A percentile compares a stretch with the other conserved stretches of the same genome.
These are phyloP conservation scores for Pythium oligandrum DNA, from an alignment of 352 stramenopile genomes.

Conservation along the genomic window DNA sequence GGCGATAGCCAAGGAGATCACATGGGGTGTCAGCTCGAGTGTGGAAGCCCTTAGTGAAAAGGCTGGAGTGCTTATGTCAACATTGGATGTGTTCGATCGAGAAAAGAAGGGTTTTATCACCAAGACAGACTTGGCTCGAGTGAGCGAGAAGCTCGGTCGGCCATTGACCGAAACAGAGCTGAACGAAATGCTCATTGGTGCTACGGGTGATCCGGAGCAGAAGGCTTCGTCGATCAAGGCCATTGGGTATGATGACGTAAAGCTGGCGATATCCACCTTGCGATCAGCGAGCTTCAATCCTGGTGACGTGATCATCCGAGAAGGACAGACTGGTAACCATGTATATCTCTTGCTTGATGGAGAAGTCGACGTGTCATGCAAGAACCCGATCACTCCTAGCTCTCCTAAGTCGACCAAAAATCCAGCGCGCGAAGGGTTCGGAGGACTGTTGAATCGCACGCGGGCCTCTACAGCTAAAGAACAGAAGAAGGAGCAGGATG, in stretches of 20 bases:
- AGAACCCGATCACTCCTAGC: slow-evolving; percentile 43
- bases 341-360: slow-evolving; percentile 77
- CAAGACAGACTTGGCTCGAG: slow-evolving; percentile 65
- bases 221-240: slow-evolving; percentile 39
- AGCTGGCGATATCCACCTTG: slow-evolving; percentile 77
- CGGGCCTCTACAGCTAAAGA: not conserved
- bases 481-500: slow-evolving; percentile 23
- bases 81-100: slow-evolving; percentile 70
- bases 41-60: slow-evolving; percentile 64
- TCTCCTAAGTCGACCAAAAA: slow-evolving; percentile 18
- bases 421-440: slow-evolving; percentile 17
- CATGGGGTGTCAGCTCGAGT: slow-evolving; percentile 71
- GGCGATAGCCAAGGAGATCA: slow-evolving; percentile 19
- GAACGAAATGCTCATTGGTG: slow-evolving; percentile 80
- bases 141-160: slow-evolving; percentile 66
- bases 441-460: slow-evolving; percentile 21
- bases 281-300: slow-evolving; percentile 59
- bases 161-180: slow-evolving; percentile 70
- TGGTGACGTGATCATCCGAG: slow-evolving; percentile 68
- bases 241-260: slow-evolving; percentile 76
- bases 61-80: slow-evolving; percentile 58
- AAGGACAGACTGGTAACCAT: slow-evolving; percentile 69
- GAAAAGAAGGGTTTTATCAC: slow-evolving; percentile 82
- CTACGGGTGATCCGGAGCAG: slow-evolving; percentile 68
- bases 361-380: slow-evolving; percentile 72